These are phyloP conservation scores for Ambrosiella beaveri DNA, from an alignment of 2,329 filamentous ascomycete genomes.

Conservation along the genomic window DNA sequence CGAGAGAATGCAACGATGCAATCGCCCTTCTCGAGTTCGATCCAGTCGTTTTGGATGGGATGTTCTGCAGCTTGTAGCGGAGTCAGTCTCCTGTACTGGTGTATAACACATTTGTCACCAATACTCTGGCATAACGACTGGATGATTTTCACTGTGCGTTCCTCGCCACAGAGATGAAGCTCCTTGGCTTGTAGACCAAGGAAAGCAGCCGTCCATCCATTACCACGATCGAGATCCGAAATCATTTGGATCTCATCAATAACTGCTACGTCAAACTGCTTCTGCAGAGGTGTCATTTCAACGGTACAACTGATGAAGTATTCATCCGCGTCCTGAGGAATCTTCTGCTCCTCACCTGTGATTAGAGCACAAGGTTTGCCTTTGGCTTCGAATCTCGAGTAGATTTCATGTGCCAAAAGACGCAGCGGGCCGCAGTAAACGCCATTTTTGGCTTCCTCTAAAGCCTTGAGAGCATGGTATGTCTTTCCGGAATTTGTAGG, in stretches of 20 bases:
- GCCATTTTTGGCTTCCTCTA: slow-evolving; percentile 59
- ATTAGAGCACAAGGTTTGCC: slow-evolving; percentile 62
- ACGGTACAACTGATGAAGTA: slow-evolving; percentile 76
- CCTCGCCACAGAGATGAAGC: slow-evolving; percentile 84
- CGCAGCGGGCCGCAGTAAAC: slow-evolving; percentile 84
- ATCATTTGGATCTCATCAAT: slow-evolving; percentile 99
- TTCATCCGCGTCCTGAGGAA: slow-evolving; percentile 39
- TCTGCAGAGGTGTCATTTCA: slow-evolving; percentile 55
- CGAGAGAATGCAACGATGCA: slow-evolving; percentile 79
- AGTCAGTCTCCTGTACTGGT: slow-evolving; percentile 70
- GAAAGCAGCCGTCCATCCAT: slow-evolving; percentile 86
- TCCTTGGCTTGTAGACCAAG: slow-evolving; percentile 76
- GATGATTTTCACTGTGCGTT: slow-evolving; percentile 63
- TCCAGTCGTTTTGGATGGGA: slow-evolving; percentile 47
- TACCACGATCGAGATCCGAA: slow-evolving; percentile 59
- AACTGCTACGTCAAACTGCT: slow-evolving; percentile 66
- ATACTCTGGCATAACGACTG: slow-evolving; percentile 57
- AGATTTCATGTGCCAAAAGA: slow-evolving; percentile 87
- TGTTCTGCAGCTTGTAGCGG: slow-evolving; percentile 48
- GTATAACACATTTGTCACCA: slow-evolving; percentile 68
- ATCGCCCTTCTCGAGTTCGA: slow-evolving; percentile 67
- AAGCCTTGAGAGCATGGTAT: slow-evolving; percentile 72
- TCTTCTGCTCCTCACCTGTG: slow-evolving; percentile 76
- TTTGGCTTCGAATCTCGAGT: slow-evolving; percentile 63
- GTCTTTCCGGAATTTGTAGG: slow-evolving; percentile 98